Percentiles rank a stretch among this genome's conserved stretches.
These are phyloP conservation scores for Gossypium sturtianum DNA, from an alignment of 345 rosid genomes.

Conservation along the genomic window DNA sequence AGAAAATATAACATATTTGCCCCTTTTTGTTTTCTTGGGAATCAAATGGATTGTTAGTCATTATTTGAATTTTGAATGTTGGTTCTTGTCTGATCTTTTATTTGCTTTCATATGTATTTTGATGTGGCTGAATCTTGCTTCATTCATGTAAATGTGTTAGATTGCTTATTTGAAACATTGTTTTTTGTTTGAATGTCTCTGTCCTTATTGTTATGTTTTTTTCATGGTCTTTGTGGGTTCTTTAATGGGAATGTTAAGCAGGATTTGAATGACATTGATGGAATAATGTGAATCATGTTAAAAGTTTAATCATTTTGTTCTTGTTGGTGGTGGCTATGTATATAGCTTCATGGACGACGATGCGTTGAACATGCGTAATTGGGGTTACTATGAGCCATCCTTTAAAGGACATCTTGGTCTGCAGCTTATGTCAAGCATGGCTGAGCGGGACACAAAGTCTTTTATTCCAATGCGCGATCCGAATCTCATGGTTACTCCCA, in stretches of 20 bases:
- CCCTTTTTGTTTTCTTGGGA: not conserved
- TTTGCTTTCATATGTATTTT: no score
- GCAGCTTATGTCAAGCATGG: slow-evolving; percentile 71
- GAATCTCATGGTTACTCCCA: slow-evolving; percentile 46
- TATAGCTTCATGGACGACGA: slow-evolving; percentile 71
- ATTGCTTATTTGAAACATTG: not conserved
- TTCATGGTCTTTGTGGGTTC: no score
- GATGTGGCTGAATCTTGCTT: no score
- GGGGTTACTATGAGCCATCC: slow-evolving; percentile 84
- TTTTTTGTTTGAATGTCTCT: not conserved
- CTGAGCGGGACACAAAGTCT: slow-evolving; percentile 68
- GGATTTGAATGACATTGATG: not conserved
- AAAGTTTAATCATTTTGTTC: not conserved
- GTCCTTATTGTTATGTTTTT: not conserved
- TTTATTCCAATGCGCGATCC: slow-evolving; percentile 70
- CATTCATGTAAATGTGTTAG: no score
- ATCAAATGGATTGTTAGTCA: not conserved
- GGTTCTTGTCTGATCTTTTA: no score
- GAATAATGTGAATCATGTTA: not conserved
- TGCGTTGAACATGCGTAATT: slow-evolving; percentile 65
- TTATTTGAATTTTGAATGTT: no score
- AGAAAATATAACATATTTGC: not conserved
- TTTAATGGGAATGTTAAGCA: not conserved
- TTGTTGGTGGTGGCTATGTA: slow-evolving; percentile 14
- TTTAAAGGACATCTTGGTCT: slow-evolving; percentile 64